These are phyloP conservation scores for Camptophora hylomeconis DNA, from an alignment of 2,329 filamentous ascomycete genomes.

Conservation along the genomic window DNA sequence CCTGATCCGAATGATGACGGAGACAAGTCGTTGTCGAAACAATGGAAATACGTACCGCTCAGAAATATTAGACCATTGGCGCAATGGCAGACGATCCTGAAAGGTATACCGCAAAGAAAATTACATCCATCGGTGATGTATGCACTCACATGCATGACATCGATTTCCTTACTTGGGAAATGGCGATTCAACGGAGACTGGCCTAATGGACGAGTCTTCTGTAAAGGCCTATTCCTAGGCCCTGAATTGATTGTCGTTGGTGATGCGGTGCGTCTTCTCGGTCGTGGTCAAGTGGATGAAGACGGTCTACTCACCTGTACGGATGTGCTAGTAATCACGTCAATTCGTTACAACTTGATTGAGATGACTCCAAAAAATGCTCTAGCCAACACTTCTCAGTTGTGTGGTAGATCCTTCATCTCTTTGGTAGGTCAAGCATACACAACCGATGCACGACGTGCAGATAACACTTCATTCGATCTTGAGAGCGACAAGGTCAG, in stretches of 20 bases:
- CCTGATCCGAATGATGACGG: constrained; percentile 34
- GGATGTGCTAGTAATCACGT: constrained; percentile 41
- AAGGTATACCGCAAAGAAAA: constrained; percentile 24
- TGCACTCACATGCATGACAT: constrained; percentile 40
- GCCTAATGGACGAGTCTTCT: constrained; percentile 37
- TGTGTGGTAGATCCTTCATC: constrained; percentile 33
- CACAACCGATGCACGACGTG: constrained; percentile 21
- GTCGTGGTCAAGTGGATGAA: too few species aligned
- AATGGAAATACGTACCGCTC: constrained; percentile 42
- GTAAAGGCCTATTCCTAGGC: constrained; percentile 42
- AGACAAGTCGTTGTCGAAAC: constrained; percentile 39
- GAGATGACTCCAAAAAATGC: constrained; percentile 35
- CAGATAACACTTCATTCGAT: constrained; percentile 9
- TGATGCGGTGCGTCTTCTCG: constrained; percentile 40
- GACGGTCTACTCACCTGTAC: constrained; percentile 24
- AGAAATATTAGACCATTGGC: constrained; percentile 42
- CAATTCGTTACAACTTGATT: constrained; percentile 38
- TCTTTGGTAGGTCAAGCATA: constrained; percentile 39
- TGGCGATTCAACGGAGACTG: constrained; percentile 40
- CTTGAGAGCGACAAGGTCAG: constrained; percentile 13
- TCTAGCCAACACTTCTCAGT: constrained; percentile 31
- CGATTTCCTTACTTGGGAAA: constrained; percentile 40
- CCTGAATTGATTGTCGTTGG: constrained; percentile 41
- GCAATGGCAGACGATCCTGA: constrained; percentile 39
- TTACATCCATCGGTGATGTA: constrained; percentile 42